Evolutionary conservation across 2,329 filamentous ascomycete species (phyloP).

Genomic region (Colletotrichum australisinense): DNA sequence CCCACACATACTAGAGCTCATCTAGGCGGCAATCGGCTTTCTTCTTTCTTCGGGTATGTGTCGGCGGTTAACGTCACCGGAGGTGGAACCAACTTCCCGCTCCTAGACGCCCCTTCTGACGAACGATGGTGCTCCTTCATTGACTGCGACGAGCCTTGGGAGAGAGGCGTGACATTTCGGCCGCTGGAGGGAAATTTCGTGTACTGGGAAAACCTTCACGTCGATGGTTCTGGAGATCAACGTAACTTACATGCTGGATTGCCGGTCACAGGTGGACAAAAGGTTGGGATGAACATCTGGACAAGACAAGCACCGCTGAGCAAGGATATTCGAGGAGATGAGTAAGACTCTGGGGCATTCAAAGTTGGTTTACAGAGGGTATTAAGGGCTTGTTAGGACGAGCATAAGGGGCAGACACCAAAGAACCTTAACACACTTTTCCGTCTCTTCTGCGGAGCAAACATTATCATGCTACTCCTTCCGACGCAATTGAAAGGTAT

Average conservation of each 20-base stretch:
- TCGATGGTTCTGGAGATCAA: conserved; percentile 53
- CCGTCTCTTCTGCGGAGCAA: too few species aligned
- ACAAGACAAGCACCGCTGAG: conserved; percentile 55
- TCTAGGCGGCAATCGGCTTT: conserved; percentile 55
- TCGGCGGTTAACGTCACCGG: conserved; percentile 53
- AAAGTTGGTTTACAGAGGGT: background rate
- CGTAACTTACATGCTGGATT: conserved; percentile 59
- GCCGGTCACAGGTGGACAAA: conserved; percentile 57
- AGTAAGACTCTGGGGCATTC: conserved; percentile 23
- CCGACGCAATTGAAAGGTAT: too few species aligned
- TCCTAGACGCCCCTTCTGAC: conserved; percentile 50
- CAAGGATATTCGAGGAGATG: conserved; percentile 46
- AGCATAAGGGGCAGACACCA: too few species aligned
- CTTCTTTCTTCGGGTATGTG: conserved; percentile 62
- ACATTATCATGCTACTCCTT: too few species aligned
- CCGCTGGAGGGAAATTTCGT: conserved; percentile 60
- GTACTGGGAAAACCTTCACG: conserved; percentile 59
- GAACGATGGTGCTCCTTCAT: conserved; percentile 47
- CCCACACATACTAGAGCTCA: conserved; percentile 48
- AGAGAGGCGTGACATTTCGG: conserved; percentile 59
- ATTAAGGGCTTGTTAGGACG: too few species aligned
- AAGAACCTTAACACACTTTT: too few species aligned
- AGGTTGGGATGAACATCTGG: conserved; percentile 66
- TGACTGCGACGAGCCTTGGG: conserved; percentile 61
- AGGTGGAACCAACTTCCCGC: conserved; percentile 62